Evolutionary conservation across 2,329 filamentous ascomycete species (phyloP), one percentile per base, ranked within the genome.

Genomic region (Colletotrichum cereale): DNA sequence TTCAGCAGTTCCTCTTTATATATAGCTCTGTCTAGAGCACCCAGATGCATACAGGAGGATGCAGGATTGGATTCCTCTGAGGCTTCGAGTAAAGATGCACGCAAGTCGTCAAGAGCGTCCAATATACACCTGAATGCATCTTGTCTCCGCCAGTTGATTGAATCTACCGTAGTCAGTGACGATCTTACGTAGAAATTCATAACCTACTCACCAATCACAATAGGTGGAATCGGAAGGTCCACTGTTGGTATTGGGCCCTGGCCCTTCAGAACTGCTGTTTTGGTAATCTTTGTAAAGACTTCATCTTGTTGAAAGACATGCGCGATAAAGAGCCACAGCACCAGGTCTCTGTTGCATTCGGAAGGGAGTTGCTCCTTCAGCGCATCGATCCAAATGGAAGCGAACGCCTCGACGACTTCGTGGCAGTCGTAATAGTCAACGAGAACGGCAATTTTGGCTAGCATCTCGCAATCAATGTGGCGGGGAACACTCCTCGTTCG

Each of bases 341-440:
- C 53, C 0, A 58, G 62, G 0, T 74, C 64, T 18, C 50, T 42
- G 2, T 71, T 64, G 44, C 73, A 74, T 3, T 42, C 26, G 0
- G 0, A 50, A 12, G 74, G 65, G 0, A 58, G 34, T 14, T 16
- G 5, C 2, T 8, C 0, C 4, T 31, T 63, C 3, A 55, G 57
- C 5, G 3, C 21, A 11, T 0, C 48, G 1, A 78, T 48, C 77
- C 76, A 78, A 0, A 66, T n/a, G 0, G 53, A 42, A 0, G 18
- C 24, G 14, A 75, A 68, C 4, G 75, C 10, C 12, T 77, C 74
- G 1, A 74, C 29, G 2, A 50, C 67, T 34, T 80, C 79, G 34
- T 77, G 74, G 38, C 76, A 79, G 5, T 78, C 62, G 18, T 78
- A 79, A 36, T 80, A 78, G n/a, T 80, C 77, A 1, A 80, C 76